phyloP scores from a whole-genome alignment of 805 yeast species.

The Candida caryicola region DNA sequence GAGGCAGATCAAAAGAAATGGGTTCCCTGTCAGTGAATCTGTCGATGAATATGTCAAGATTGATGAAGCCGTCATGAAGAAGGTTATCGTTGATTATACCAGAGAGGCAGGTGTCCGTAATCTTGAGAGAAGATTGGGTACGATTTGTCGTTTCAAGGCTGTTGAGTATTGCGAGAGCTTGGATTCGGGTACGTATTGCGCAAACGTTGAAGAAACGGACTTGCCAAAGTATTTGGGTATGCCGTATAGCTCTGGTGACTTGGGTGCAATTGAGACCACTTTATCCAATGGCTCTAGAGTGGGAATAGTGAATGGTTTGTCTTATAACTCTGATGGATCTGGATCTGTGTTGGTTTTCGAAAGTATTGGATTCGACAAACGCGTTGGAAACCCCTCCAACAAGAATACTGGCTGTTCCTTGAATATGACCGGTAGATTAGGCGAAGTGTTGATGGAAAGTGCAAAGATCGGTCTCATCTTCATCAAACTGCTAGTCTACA shows the following conservation, averaged over 20 bases:
- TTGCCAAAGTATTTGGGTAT: slow-evolving; percentile 68
- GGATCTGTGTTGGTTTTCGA: slow-evolving; percentile 82
- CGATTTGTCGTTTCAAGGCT: slow-evolving; percentile 79
- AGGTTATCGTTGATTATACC: slow-evolving; percentile 66
- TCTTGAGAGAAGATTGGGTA: slow-evolving; percentile 70
- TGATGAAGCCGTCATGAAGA: slow-evolving; percentile 53
- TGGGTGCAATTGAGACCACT: slow-evolving; percentile 23
- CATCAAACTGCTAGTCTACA: slow-evolving; percentile 55
- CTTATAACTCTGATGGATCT: slow-evolving; percentile 82
- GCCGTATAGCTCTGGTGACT: slow-evolving; percentile 43
- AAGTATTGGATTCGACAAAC: slow-evolving; percentile 61
- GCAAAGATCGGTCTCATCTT: slow-evolving; percentile 76
- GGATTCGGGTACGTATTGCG: slow-evolving; percentile 26
- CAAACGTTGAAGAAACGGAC: slow-evolving; percentile 50
- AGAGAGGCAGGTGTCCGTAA: slow-evolving; percentile 85
- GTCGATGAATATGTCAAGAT: slow-evolving; percentile 42
- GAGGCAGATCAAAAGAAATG: slow-evolving; percentile 68
- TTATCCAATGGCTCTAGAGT: slow-evolving; percentile 59
- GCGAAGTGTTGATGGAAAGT: slow-evolving; percentile 77
- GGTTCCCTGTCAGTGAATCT: slow-evolving; percentile 39
- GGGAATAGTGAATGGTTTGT: slow-evolving; percentile 69
- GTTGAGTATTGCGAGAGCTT: slow-evolving; percentile 54
- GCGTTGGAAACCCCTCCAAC: slow-evolving; percentile 23
- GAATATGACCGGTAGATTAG: slow-evolving; percentile 76
- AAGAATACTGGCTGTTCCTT: slow-evolving; percentile 32